Conservation (phyloP, 352 stramenopile species). For the Blastocystis sp. region DNA sequence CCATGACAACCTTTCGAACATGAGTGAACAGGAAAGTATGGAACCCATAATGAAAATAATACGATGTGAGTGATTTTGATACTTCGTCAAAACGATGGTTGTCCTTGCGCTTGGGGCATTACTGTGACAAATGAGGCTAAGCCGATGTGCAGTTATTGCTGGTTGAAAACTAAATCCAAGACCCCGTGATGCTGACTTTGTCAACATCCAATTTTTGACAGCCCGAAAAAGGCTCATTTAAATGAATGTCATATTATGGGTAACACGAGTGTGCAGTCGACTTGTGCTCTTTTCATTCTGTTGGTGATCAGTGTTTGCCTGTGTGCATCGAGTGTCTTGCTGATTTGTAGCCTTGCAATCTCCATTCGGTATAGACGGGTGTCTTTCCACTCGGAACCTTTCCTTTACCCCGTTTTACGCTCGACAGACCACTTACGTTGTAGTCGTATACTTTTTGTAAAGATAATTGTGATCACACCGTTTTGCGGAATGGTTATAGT, state of each 20-base stretch:
- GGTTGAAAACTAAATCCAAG: conserved; percentile 61
- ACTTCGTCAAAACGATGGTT: neutral
- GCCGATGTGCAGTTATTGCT: conserved; percentile 59
- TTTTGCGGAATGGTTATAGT: neutral
- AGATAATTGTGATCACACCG: neutral
- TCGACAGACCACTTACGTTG: neutral
- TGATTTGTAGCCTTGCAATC: too few species aligned
- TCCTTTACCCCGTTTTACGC: too few species aligned
- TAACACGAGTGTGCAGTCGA: neutral
- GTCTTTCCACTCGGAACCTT: too few species aligned
- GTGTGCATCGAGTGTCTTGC: too few species aligned
- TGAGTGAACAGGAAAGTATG: neutral
- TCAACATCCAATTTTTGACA: conserved; percentile 58
- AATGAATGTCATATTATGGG: neutral
- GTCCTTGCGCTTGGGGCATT: conserved; percentile 60
- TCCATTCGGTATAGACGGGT: too few species aligned
- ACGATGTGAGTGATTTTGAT: neutral
- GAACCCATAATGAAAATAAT: conserved; percentile 32
- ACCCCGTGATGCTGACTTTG: conserved; percentile 56
- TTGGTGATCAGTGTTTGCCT: too few species aligned
- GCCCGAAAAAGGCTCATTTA: conserved; percentile 38
- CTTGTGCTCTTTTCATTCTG: too few species aligned
- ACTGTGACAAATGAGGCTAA: conserved; percentile 59
- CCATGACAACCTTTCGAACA: neutral
- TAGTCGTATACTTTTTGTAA: neutral